These are phyloP conservation scores for Lophiostoma macrostomum DNA, from an alignment of 495 filamentous ascomycete species.

Conservation along the genomic window DNA sequence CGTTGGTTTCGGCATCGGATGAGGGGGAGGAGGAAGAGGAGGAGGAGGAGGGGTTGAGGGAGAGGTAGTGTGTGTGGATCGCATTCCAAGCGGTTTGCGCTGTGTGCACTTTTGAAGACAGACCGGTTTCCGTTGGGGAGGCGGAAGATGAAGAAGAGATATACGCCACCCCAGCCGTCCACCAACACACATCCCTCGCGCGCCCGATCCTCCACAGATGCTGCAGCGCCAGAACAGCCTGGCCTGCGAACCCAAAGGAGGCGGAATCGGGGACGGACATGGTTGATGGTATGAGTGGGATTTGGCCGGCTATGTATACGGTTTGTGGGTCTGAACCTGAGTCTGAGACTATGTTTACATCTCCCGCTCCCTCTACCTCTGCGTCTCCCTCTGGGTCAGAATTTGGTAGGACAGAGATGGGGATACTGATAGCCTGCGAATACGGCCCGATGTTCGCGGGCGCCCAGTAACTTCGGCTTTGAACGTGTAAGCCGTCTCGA, in stretches of 20 bases:
- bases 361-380: background rate
- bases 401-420: slow-evolving; percentile 33
- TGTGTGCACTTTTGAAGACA: slow-evolving; percentile 38
- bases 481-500: slow-evolving; percentile 73
- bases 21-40: background rate
- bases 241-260: slow-evolving; percentile 31
- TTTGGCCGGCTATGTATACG: slow-evolving; percentile 79
- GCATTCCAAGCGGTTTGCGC: slow-evolving; percentile 54
- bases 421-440: slow-evolving; percentile 76
- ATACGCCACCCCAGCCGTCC: slow-evolving; percentile 70
- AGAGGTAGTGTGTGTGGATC: slow-evolving; percentile 42
- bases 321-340: slow-evolving; percentile 34
- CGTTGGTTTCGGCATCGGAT: slow-evolving; percentile 38
- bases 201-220: slow-evolving; percentile 84
- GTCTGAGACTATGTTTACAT: no score
- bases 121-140: background rate
- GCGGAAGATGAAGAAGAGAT: slow-evolving; percentile 44
- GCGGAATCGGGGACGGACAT: slow-evolving; percentile 58
- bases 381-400: slow-evolving; percentile 29
- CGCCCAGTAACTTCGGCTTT: slow-evolving; percentile 93
- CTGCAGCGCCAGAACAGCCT: slow-evolving; percentile 70
- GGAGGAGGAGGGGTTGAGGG: background rate
- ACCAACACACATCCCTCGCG: slow-evolving; percentile 68
- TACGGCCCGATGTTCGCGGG: slow-evolving; percentile 98
- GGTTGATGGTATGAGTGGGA: slow-evolving; percentile 76